Conservation (phyloP, 768 basidiomycete species). For the Boletus barrowsii region DNA sequence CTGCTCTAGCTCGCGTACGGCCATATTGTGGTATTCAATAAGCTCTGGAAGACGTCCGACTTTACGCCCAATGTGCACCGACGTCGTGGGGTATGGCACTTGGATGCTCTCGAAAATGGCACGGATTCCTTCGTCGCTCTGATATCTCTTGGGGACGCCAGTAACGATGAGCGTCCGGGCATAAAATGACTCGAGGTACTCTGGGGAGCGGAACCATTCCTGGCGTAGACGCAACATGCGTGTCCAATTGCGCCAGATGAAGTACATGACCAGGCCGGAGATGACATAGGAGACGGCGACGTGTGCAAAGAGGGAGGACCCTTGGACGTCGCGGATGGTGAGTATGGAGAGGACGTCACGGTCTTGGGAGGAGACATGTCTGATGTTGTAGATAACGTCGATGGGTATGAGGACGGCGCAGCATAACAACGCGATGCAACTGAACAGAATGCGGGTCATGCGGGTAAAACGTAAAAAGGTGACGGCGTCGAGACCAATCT, state of each 20-base stretch:
- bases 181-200: slow-evolving; percentile 88
- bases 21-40: slow-evolving; percentile 87
- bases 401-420: slow-evolving; percentile 82
- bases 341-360: slow-evolving; percentile 73
- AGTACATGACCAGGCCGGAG: slow-evolving; percentile 67
- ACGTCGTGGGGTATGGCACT: slow-evolving; percentile 88
- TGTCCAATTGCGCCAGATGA: slow-evolving; percentile 73
- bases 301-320: slow-evolving; percentile 76
- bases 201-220: slow-evolving; percentile 86
- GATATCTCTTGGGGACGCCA: slow-evolving; percentile 73
- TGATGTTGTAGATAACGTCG: slow-evolving; percentile 81
- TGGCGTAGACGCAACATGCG: slow-evolving; percentile 76
- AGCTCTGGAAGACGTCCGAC: slow-evolving; percentile 88
- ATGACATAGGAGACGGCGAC: slow-evolving; percentile 81
- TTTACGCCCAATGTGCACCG: slow-evolving; percentile 83
- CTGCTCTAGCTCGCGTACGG: slow-evolving; percentile 90
- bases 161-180: slow-evolving; percentile 86
- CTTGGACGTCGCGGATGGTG: slow-evolving; percentile 81
- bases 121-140: slow-evolving; percentile 82
- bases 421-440: slow-evolving; percentile 55
- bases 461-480: slow-evolving; percentile 89
- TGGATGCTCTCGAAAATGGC: slow-evolving; percentile 69
- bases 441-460: slow-evolving; percentile 74
- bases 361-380: slow-evolving; percentile 46
- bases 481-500: slow-evolving; percentile 90